A percentile compares a stretch with the other conserved stretches of the same genome.
Evolutionary conservation across 1,139 yeast species (phyloP).

Genomic region (Suhomyces bokatorum): DNA sequence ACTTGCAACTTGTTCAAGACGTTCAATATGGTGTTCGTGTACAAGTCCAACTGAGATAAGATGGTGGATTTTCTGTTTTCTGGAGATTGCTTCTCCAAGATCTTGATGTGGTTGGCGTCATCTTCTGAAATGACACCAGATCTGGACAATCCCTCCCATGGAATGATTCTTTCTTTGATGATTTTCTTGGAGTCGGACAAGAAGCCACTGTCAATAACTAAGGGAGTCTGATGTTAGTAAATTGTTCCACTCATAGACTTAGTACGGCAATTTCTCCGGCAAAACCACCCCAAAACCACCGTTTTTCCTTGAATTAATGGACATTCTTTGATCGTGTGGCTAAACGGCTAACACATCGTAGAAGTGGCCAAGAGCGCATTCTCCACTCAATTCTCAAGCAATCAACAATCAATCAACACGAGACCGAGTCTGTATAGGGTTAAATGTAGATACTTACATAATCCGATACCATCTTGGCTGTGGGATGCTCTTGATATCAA

Average conservation of each 20-base stretch:
- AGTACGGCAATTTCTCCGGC: too few species aligned
- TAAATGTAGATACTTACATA: constrained; percentile 8
- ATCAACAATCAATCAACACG: not conserved
- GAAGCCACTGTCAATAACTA: constrained; percentile 58
- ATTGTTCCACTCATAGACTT: not conserved
- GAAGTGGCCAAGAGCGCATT: not conserved
- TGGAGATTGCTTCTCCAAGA: constrained; percentile 56
- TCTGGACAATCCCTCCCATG: constrained; percentile 90
- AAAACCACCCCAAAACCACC: too few species aligned
- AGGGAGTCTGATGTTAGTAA: constrained; percentile 25
- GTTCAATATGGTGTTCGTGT: constrained; percentile 58
- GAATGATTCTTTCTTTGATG: constrained; percentile 79
- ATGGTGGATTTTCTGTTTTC: constrained; percentile 43
- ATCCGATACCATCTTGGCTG: constrained; percentile 8
- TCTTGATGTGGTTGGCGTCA: constrained; percentile 66
- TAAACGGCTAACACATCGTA: too few species aligned
- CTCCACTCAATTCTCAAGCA: not conserved
- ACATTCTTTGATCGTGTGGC: too few species aligned
- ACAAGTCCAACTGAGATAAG: constrained; percentile 47
- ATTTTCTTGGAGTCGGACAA: constrained; percentile 73
- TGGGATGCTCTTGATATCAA: constrained; percentile 2
- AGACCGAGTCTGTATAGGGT: not conserved
- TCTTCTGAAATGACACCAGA: constrained; percentile 65
- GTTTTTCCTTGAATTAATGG: too few species aligned
- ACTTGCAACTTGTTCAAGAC: constrained; percentile 51